A percentile compares a stretch with the other conserved stretches of the same genome.
phyloP scores from a whole-genome alignment of 768 basidiomycete species.

The Pulveroboletus sp. region DNA sequence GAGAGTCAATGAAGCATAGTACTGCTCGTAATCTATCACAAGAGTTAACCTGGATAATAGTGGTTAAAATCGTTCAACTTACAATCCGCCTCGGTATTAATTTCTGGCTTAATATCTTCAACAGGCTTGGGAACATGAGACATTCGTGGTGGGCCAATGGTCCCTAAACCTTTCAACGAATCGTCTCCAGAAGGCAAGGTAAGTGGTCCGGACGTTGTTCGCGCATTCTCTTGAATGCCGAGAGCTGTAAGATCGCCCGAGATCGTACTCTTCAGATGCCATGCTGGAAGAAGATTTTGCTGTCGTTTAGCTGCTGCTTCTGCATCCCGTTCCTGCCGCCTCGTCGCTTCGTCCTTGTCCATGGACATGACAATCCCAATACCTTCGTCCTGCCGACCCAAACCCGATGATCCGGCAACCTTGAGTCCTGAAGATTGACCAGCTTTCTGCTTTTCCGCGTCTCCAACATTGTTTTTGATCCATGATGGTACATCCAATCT shows the following conservation, averaged over 20 bases:
- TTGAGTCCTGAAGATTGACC: conserved; percentile 58
- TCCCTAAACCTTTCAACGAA: conserved; percentile 66
- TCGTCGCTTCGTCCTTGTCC: conserved; percentile 83
- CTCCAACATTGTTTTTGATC: conserved; percentile 71
- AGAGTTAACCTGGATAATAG: not conserved
- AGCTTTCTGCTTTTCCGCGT: conserved; percentile 58
- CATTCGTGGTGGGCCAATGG: conserved; percentile 39
- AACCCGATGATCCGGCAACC: conserved; percentile 67
- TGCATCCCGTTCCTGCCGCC: conserved; percentile 69
- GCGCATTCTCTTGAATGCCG: conserved; percentile 71
- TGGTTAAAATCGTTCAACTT: conserved; percentile 21
- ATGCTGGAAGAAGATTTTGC: conserved; percentile 89
- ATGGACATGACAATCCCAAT: conserved; percentile 85
- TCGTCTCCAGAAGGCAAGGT: conserved; percentile 61
- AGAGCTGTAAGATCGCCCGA: conserved; percentile 88
- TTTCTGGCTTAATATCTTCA: conserved; percentile 43
- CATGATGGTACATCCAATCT: conserved; percentile 84
- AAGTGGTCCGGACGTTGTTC: conserved; percentile 39
- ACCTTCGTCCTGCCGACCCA: conserved; percentile 63
- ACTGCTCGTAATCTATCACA: conserved; percentile 69
- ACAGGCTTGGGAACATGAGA: conserved; percentile 27
- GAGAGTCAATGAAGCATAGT: conserved; percentile 75
- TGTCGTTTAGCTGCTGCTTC: conserved; percentile 82
- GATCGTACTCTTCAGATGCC: conserved; percentile 96
- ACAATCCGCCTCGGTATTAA: conserved; percentile 67